Evolutionary conservation across 306 rosid genomes (phyloP).

Genomic region (Glycine tomentella): DNA sequence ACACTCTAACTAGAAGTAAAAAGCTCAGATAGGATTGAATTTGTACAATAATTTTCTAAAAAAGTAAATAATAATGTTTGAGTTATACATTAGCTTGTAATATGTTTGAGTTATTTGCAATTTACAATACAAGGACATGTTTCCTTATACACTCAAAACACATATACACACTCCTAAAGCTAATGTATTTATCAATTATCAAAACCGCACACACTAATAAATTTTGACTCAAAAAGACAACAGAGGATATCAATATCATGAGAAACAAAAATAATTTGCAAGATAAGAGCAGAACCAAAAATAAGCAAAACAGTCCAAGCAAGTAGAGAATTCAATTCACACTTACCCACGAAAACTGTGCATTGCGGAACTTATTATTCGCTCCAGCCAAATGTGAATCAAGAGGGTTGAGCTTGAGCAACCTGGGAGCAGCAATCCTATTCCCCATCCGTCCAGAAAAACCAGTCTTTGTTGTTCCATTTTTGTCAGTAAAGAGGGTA

Average conservation of each 20-base stretch:
- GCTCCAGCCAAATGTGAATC: slow-evolving; percentile 94
- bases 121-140: no score
- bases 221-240: neutral
- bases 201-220: no score
- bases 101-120: no score
- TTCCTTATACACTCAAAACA: no score
- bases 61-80: no score
- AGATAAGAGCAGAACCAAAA: slow-evolving; percentile 14
- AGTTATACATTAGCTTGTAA: no score
- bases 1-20: slow-evolving; percentile 13
- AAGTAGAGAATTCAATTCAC: neutral
- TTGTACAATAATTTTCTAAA: neutral
- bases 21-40: neutral
- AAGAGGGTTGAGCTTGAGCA: slow-evolving; percentile 90
- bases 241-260: neutral
- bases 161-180: no score
- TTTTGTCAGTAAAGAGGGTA: slow-evolving; percentile 82
- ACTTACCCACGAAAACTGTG: slow-evolving; percentile 98
- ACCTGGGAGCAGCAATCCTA: slow-evolving; percentile 88
- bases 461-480: slow-evolving; percentile 86
- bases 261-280: neutral
- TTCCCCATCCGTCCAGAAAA: slow-evolving; percentile 94
- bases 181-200: no score
- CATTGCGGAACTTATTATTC: slow-evolving; percentile 83
- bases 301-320: neutral